Percentiles rank a stretch among this genome's conserved stretches.
Evolutionary conservation across 2,329 filamentous ascomycete genomes (phyloP).

Genomic region (Geoglossum cookeanum): DNA sequence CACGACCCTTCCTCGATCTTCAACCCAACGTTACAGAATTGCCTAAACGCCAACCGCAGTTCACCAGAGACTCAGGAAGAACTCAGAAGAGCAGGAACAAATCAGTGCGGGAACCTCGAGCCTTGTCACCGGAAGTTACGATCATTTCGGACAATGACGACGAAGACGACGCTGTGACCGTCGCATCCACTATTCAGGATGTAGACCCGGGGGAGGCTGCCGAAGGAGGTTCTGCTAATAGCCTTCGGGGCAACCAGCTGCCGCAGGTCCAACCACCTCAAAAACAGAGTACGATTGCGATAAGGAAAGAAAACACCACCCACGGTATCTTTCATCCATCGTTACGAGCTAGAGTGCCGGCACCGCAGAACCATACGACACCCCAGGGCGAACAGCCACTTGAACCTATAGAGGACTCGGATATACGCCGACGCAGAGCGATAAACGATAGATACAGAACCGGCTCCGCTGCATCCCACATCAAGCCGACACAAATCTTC

Average conservation of each 20-base stretch:
- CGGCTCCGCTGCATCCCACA: neutral
- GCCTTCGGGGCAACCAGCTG: neutral
- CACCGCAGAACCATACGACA: neutral
- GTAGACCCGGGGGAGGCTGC: neutral
- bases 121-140: neutral
- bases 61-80: neutral
- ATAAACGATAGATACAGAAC: neutral
- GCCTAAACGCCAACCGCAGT: neutral
- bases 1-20: neutral
- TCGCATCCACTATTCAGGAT: neutral
- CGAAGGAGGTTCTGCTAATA: neutral
- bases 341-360: neutral
- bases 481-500: neutral
- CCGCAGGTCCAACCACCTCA: neutral
- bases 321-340: neutral
- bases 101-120: neutral
- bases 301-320: neutral
- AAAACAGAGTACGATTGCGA: neutral
- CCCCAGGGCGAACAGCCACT: neutral
- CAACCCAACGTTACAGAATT: neutral
- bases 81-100: neutral
- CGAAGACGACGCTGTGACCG: neutral
- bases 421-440: neutral
- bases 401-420: neutral
- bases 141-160: neutral